Conservation (phyloP, 2,329 filamentous ascomycete genomes). For the Cryphonectria carpinicola region DNA sequence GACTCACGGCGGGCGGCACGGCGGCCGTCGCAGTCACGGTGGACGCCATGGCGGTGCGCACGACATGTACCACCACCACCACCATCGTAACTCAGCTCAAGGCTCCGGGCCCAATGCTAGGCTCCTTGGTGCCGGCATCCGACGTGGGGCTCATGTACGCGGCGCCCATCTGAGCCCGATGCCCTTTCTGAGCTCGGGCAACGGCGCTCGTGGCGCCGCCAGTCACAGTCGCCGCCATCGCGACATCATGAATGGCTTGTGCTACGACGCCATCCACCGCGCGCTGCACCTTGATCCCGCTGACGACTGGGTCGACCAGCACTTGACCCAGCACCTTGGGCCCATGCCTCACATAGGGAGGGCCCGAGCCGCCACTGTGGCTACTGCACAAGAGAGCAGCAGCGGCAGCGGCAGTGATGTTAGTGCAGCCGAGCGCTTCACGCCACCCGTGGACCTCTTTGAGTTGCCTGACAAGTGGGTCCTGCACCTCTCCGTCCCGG, state of each 20-base stretch:
- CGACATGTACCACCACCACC: slow-evolving; percentile 23
- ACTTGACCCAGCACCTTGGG: no score
- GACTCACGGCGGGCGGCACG: slow-evolving; percentile 19
- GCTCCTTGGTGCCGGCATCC: slow-evolving; percentile 9
- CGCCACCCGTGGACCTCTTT: slow-evolving; percentile 76
- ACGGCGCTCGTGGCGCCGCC: slow-evolving; percentile 7
- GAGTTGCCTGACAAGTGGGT: slow-evolving; percentile 64
- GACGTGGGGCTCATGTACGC: slow-evolving; percentile 30
- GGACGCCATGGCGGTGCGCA: slow-evolving; percentile 31
- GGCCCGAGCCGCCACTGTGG: no score
- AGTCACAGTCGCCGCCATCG: slow-evolving; percentile 26
- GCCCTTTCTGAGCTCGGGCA: no score
- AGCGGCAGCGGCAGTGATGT: slow-evolving; percentile 29
- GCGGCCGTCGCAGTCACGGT: slow-evolving; percentile 32
- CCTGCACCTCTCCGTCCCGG: slow-evolving; percentile 73
- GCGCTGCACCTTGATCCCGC: slow-evolving; percentile 30
- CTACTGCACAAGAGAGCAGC: neutral
- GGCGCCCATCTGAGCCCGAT: no score
- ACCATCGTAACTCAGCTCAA: slow-evolving; percentile 30
- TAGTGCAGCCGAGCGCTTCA: slow-evolving; percentile 49
- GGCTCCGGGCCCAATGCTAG: slow-evolving; percentile 24
- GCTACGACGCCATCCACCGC: no score
- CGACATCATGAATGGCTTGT: slow-evolving; percentile 25
- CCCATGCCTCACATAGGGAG: no score
- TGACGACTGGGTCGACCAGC: slow-evolving; percentile 42